Evolutionary conservation across 306 rosid genomes (phyloP), one percentile per base, ranked within the genome.

Genomic region (Gastrolobium villosum): DNA sequence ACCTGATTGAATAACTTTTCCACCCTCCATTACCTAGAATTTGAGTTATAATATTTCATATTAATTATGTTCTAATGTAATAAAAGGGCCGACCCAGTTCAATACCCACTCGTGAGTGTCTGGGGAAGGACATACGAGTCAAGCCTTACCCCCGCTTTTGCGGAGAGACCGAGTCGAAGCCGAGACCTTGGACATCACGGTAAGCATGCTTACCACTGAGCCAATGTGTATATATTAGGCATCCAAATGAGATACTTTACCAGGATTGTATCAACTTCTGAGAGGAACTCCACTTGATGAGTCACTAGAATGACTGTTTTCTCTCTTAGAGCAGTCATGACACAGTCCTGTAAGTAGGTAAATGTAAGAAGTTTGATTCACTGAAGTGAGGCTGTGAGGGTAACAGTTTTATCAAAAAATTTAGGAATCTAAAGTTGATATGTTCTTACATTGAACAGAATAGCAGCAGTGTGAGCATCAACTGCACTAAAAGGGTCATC

Each of bases 401-500:
- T 3, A 5, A 37, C 6, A 37, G 41, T 5, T 37, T 37, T 37
- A 37, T 37, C 41, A 37, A 37, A 37, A 37, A 37, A 37, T 36
- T 40, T 5, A 28, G 61, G 15, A 63, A 7, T 14, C 20, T 53
- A 43, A 45, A 64, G 41, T 48, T 6, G 34, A 41, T 67, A 2
- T 84, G 74, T 49, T n/a, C 7, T 44, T 79, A 88, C 94, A 65
- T 88, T 75, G 59, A 86, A 90, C 4, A 90, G 84, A 70, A 77
- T 60, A 8, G 94, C 64, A 10, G 86, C 86, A 5, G 90, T 90
- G 30, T 88, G 88, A 1, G 92, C 94, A 76, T 90, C 92, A 1
- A 88, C 94, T 13, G 89, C 92, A 57, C 90, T 86, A 31, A 90
- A 90, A 28, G 90, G 88, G 46, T 88, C 92, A 77, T 88, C 90